Percentiles rank a stretch among this genome's conserved stretches.
Evolutionary conservation across 192 early-diverging fungal genomes (phyloP).

Genomic region (Coemansia sp.): DNA sequence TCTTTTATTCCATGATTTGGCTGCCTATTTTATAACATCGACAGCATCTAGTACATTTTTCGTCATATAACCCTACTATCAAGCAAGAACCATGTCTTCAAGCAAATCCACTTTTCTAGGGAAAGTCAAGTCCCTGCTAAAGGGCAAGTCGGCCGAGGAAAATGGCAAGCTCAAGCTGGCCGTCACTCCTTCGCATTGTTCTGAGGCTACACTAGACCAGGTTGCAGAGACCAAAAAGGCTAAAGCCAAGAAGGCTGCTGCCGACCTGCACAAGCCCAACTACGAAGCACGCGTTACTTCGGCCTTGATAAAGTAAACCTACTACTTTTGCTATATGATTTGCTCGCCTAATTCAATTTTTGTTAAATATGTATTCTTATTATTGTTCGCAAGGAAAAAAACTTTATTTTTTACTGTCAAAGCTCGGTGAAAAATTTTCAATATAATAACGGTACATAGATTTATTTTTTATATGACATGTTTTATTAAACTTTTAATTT

Average conservation of each 20-base stretch:
- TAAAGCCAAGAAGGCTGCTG: background rate
- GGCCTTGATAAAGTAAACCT: background rate
- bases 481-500: too few species aligned
- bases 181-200: background rate
- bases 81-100: background rate
- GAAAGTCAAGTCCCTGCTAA: background rate
- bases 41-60: background rate
- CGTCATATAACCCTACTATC: background rate
- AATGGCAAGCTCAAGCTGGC: background rate
- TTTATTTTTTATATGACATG: too few species aligned
- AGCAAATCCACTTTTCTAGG: background rate
- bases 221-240: background rate
- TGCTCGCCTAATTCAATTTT: background rate
- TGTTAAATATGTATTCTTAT: background rate
- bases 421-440: too few species aligned
- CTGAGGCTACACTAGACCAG: slow-evolving; percentile 5
- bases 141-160: slow-evolving; percentile 2
- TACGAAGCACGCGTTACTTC: slow-evolving; percentile 7
- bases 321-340: background rate
- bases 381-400: background rate
- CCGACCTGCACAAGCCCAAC: background rate
- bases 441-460: too few species aligned
- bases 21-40: background rate
- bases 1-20: background rate
- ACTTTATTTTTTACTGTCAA: too few species aligned